Conservation (phyloP, 495 filamentous ascomycete species). For the Penicillium atrosanguineum region DNA sequence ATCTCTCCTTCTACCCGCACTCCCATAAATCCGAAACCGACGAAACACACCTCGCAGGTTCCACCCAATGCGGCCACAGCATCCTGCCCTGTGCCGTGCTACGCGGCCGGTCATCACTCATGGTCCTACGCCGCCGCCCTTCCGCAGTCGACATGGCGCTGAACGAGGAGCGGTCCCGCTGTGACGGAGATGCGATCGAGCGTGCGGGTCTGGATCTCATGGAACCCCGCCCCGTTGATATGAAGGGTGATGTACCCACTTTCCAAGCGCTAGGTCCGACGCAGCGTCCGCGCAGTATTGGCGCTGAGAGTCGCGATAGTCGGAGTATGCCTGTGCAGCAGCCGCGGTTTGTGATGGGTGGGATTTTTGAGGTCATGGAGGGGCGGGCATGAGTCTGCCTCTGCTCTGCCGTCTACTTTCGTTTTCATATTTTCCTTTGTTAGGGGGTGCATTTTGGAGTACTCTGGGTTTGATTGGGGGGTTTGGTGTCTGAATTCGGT, state of each 20-base stretch:
- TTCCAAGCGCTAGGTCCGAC: not conserved
- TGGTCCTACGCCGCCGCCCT: constrained; percentile 38
- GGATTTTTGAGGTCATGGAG: constrained; percentile 51
- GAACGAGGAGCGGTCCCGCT: constrained; percentile 41
- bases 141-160: constrained; percentile 44
- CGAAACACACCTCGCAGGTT: constrained; percentile 1
- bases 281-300: not conserved
- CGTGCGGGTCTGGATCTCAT: constrained; percentile 42
- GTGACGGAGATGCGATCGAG: constrained; percentile 37
- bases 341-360: constrained; percentile 45
- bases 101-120: constrained; percentile 34
- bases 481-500: not conserved
- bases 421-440: constrained; percentile 2
- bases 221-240: constrained; percentile 44
- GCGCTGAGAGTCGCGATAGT: not conserved
- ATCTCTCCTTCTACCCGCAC: constrained; percentile 28
- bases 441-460: not conserved
- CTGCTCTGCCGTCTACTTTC: constrained; percentile 1
- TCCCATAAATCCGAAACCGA: constrained; percentile 11
- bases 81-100: constrained; percentile 29
- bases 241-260: constrained; percentile 18
- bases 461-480: not conserved
- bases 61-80: constrained; percentile 22
- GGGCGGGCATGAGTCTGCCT: constrained; percentile 27
- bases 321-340: constrained; percentile 15